phyloP scores from a whole-genome alignment of 2,329 filamentous ascomycete genomes.

The Graphilbum fragrans region DNA sequence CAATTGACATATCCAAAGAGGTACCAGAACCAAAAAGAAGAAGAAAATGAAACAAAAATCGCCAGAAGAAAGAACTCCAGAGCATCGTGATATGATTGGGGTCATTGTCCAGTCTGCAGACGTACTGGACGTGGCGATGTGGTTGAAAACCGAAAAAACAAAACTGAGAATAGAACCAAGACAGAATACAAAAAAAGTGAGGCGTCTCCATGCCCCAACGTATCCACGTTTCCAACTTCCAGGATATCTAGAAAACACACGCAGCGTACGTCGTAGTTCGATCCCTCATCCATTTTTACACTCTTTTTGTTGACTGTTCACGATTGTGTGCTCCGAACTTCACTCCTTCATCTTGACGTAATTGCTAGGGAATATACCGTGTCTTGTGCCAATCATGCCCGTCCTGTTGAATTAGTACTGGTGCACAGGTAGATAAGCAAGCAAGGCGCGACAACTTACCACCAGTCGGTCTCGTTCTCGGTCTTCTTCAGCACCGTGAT shows the following conservation, averaged over 20 bases:
- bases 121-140: too few species aligned
- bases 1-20: too few species aligned
- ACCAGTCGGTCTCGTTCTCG: conserved; percentile 92
- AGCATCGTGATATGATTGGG: background rate
- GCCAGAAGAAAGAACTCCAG: background rate
- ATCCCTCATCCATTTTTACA: background rate
- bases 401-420: conserved; percentile 47
- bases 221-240: background rate
- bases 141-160: background rate
- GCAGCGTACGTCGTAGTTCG: background rate
- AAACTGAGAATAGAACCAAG: background rate
- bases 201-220: too few species aligned
- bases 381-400: conserved; percentile 69
- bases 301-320: background rate
- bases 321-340: background rate
- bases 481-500: conserved; percentile 94
- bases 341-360: conserved; percentile 55
- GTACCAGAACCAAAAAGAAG: background rate
- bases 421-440: background rate
- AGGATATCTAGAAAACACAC: background rate
- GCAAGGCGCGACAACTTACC: conserved; percentile 38
- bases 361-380: conserved; percentile 88
- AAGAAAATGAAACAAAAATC: background rate
- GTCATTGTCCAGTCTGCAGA: background rate
- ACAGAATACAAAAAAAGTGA: background rate